These are phyloP conservation scores for Ambispora gerdemannii DNA, from an alignment of 192 early-diverging fungal genomes.

Conservation along the genomic window DNA sequence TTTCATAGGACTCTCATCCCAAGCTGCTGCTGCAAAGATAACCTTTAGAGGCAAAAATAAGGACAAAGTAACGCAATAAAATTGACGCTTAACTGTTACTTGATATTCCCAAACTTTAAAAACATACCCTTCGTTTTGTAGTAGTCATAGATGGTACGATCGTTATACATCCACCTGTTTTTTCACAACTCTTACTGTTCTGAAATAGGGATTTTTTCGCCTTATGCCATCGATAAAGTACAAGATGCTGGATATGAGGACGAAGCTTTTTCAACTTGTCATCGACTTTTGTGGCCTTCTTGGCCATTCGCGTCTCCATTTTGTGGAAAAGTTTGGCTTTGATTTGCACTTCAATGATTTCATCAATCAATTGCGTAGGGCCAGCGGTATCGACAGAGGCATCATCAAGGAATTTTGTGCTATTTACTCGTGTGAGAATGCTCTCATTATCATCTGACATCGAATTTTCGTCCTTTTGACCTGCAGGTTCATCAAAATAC, in stretches of 20 bases:
- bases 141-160: constrained; percentile 14
- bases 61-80: constrained; percentile 6
- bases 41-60: constrained; percentile 1
- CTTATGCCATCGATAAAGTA: constrained; percentile 18
- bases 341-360: constrained; percentile 7
- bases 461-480: too few species aligned
- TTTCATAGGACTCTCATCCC: not conserved
- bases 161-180: constrained; percentile 7
- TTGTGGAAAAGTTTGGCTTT: constrained; percentile 12
- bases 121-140: constrained; percentile 26
- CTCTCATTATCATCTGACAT: too few species aligned
- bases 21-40: constrained; percentile 9
- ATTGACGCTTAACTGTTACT: constrained; percentile 13
- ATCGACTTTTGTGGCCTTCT: constrained; percentile 3
- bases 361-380: constrained; percentile 19
- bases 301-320: not conserved
- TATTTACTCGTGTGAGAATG: not conserved
- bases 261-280: constrained; percentile 18
- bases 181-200: constrained; percentile 1
- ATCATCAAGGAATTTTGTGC: constrained; percentile 3
- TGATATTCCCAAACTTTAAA: not conserved
- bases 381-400: not conserved
- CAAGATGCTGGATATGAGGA: constrained; percentile 22
- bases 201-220: constrained; percentile 1
- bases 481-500: not conserved